Conservation (phyloP, 2,329 filamentous ascomycete species). For the Trichoderma harzianum region DNA sequence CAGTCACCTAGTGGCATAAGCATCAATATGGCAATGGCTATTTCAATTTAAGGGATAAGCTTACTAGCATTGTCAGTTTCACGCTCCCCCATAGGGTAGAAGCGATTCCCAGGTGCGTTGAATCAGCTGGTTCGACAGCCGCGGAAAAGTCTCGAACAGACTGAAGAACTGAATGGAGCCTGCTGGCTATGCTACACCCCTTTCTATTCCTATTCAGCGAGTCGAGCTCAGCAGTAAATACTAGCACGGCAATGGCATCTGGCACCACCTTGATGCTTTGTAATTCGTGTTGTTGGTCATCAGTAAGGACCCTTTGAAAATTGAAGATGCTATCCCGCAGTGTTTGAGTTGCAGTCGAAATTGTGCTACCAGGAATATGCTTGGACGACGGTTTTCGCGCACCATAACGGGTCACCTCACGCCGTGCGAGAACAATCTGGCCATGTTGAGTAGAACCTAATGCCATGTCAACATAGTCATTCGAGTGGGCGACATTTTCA, state of each 20-base stretch:
- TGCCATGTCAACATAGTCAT: neutral
- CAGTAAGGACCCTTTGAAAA: neutral
- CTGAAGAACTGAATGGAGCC: constrained; percentile 32
- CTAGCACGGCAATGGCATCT: constrained; percentile 30
- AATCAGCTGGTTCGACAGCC: constrained; percentile 37
- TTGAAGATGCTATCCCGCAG: neutral
- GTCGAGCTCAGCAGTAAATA: constrained; percentile 35
- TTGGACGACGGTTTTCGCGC: no score
- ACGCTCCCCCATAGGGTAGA: constrained; percentile 44
- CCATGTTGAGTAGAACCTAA: neutral
- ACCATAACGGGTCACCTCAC: neutral
- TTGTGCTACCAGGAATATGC: neutral
- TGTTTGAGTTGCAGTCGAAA: neutral
- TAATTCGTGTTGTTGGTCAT: constrained; percentile 16
- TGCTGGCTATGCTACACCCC: constrained; percentile 28
- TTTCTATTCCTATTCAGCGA: constrained; percentile 21
- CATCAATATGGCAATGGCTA: no score
- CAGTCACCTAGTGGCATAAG: constrained; percentile 25
- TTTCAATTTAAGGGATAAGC: neutral
- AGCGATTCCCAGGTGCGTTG: constrained; percentile 35
- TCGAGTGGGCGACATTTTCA: rapidly evolving
- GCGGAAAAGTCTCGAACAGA: constrained; percentile 37
- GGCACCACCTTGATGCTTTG: constrained; percentile 15
- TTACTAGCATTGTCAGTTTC: constrained; percentile 38
- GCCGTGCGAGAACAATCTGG: neutral